These are phyloP conservation scores for Cladophialophora immunda DNA, from an alignment of 2,329 filamentous ascomycete genomes.

Conservation along the genomic window DNA sequence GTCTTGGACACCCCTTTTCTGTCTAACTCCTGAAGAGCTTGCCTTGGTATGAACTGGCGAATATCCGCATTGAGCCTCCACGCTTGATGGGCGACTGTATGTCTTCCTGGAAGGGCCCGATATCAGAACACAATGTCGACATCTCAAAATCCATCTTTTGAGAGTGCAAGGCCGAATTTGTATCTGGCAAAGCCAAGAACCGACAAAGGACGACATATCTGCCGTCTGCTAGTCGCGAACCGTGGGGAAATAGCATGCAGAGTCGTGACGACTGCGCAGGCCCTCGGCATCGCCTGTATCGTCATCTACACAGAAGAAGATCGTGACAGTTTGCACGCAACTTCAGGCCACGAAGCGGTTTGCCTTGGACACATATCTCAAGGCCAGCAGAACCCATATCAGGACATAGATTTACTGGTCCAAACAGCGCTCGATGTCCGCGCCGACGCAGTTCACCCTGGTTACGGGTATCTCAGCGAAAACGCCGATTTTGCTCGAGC, in stretches of 20 bases:
- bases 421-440: slow-evolving; percentile 57
- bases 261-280: slow-evolving; percentile 56
- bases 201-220: slow-evolving; percentile 32
- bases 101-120: background rate
- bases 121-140: background rate
- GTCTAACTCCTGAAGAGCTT: too few species aligned
- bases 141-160: background rate
- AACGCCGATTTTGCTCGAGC: slow-evolving; percentile 45
- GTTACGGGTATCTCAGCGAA: slow-evolving; percentile 49
- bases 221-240: slow-evolving; percentile 62
- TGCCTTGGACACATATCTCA: slow-evolving; percentile 58
- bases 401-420: slow-evolving; percentile 49
- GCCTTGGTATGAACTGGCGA: too few species aligned
- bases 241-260: slow-evolving; percentile 66
- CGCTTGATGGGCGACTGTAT: background rate
- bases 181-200: slow-evolving; percentile 8
- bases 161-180: slow-evolving; percentile 1
- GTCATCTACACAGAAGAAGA: slow-evolving; percentile 66
- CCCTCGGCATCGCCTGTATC: slow-evolving; percentile 60
- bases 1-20: too few species aligned
- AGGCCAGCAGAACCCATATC: slow-evolving; percentile 51
- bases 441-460: slow-evolving; percentile 45
- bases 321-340: slow-evolving; percentile 62
- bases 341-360: slow-evolving; percentile 61
- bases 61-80: too few species aligned